Evolutionary conservation across 2,329 filamentous ascomycete species (phyloP), one percentile per base, ranked within the genome.

Genomic region (Daldinia sp.): DNA sequence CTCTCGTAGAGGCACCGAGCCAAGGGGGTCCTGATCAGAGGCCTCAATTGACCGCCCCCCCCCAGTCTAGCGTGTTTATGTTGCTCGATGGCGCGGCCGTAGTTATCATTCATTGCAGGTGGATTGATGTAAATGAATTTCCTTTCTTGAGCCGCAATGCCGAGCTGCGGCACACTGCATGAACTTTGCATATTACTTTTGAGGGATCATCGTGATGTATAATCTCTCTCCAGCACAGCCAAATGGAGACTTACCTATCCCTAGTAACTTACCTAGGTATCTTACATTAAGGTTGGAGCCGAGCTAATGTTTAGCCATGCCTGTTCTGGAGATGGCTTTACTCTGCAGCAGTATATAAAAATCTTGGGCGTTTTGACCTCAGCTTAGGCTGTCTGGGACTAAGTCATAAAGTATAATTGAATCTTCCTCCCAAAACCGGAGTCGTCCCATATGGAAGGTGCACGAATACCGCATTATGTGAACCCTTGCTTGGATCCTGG

Each of bases 391-490:
- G 4, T 56, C 23, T 15, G 35, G 37, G 28, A 20, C 6, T 46
- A 26, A 46, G 54, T 62, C 26, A 60, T 20, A 18, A 18, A 39
- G 50, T 54, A 68, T 58, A 30, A 12, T 44, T 26, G 33, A 42
- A 51, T 69, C 68, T 57, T 61, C 65, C 53, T 56, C 50, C 44
- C 39, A 42, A 53, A 37, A 63, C 30, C 28, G 51, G 50, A n/a
- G 60, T n/a, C 50, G 18, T 55, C 60, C 62, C 41, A 61, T 67
- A 65, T 54, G 72, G 68, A 70, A 71, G 65, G 68, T 72, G 60
- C 13, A 33, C 60, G 63, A 39, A 46, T 66, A 65, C 35, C 48
- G 66, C 59, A 63, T 65, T 68, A 28, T 54, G 42, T 12, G 15
- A 46, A 33, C 42, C 60, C 63, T 50, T 63, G 62, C 28, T 44